A percentile compares a stretch with the other conserved stretches of the same genome.
Conservation (phyloP, 495 filamentous ascomycete species). For the Xylaria grammica region DNA sequence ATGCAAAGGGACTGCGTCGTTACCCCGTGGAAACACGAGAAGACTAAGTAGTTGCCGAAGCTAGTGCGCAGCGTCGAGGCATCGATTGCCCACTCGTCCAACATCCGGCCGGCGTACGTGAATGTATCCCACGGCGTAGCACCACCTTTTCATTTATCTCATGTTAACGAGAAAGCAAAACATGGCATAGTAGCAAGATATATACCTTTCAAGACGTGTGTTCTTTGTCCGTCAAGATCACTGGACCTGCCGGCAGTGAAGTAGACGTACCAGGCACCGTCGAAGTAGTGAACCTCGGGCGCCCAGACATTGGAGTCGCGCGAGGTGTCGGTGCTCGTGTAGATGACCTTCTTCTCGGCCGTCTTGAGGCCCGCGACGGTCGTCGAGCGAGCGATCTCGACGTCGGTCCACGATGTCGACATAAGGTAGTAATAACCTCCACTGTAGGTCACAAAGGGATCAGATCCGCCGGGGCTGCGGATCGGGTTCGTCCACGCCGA, state of each 20-base stretch:
- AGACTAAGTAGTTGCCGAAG: conserved; percentile 50
- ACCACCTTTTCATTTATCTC: conserved; percentile 35
- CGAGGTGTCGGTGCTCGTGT: conserved; percentile 41
- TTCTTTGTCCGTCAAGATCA: conserved; percentile 41
- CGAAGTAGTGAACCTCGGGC: conserved; percentile 58
- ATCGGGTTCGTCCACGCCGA: conserved; percentile 42
- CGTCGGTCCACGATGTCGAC: conserved; percentile 54
- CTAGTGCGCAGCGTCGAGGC: conserved; percentile 46
- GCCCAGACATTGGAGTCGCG: conserved; percentile 63
- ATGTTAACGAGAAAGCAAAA: conserved; percentile 22
- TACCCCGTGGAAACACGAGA: conserved; percentile 49
- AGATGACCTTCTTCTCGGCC: conserved; percentile 54
- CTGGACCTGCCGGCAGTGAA: conserved; percentile 37
- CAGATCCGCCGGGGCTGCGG: conserved; percentile 38
- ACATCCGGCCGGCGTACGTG: conserved; percentile 44
- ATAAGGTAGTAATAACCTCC: conserved; percentile 60
- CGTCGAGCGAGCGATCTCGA: conserved; percentile 54
- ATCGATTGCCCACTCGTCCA: conserved; percentile 55
- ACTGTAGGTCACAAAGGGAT: conserved; percentile 55
- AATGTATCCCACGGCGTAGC: conserved; percentile 47
- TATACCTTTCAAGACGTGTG: conserved; percentile 45
- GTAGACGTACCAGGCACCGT: conserved; percentile 55
- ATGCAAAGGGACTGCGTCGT: conserved; percentile 54
- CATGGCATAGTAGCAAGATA: neutral
- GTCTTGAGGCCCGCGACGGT: conserved; percentile 56